Conservation (phyloP, 768 basidiomycete species). For the Zangia roseola region DNA sequence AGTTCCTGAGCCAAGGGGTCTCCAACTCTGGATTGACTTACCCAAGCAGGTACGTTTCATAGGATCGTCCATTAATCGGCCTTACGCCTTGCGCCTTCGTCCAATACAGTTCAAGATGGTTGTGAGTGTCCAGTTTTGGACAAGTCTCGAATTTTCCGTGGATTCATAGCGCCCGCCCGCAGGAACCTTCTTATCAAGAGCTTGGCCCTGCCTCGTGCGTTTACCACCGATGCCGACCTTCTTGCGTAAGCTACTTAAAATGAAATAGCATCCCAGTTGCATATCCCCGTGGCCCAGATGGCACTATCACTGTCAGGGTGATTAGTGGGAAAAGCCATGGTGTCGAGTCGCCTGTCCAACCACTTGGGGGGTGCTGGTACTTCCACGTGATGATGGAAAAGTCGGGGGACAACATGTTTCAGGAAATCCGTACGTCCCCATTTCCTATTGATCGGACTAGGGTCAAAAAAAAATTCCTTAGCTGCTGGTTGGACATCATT, state of each 20-base stretch:
- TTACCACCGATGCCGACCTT: conserved; percentile 1
- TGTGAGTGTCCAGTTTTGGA: conserved; percentile 32
- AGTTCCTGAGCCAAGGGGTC: conserved; percentile 69
- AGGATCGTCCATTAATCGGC: conserved; percentile 2
- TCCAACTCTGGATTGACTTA: conserved; percentile 87
- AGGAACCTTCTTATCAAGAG: conserved; percentile 86
- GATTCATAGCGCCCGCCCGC: background rate
- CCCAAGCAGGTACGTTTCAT: conserved; percentile 55
- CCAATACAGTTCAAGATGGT: conserved; percentile 70
- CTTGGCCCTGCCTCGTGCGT: conserved; percentile 60
- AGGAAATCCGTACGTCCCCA: conserved; percentile 68
- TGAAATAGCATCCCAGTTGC: conserved; percentile 63
- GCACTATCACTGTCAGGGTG: conserved; percentile 71
- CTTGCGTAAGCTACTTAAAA: background rate
- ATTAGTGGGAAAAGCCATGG: conserved; percentile 90
- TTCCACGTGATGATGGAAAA: conserved; percentile 73
- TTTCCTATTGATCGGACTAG: background rate
- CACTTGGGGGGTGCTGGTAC: conserved; percentile 93
- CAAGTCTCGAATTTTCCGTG: background rate
- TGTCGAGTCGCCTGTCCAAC: conserved; percentile 82
- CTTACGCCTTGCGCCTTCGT: conserved; percentile 20
- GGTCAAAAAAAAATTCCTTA: conserved; percentile 26
- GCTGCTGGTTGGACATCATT: conserved; percentile 90
- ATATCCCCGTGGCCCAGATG: conserved; percentile 67
- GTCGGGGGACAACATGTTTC: conserved; percentile 64